Conservation (phyloP, 2,329 filamentous ascomycete species). For the Sphaceloma murrayae region DNA sequence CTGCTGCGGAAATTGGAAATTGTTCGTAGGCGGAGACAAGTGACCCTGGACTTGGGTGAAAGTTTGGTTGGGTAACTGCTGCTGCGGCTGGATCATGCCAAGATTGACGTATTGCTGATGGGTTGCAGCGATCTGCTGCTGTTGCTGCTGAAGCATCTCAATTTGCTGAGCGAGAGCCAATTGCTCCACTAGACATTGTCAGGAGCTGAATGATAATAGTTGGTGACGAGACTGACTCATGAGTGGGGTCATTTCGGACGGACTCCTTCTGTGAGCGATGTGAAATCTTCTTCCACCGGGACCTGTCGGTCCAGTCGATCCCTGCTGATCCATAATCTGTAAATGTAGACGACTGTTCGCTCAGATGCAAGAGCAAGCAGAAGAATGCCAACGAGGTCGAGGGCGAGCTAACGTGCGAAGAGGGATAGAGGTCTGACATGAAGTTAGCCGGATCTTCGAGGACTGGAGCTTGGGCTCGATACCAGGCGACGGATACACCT, state of each 20-base stretch:
- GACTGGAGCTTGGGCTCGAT: too few relatives aligned
- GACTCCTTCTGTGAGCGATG: slow-evolving; percentile 93
- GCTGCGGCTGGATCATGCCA: slow-evolving; percentile 83
- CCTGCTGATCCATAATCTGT: slow-evolving; percentile 40
- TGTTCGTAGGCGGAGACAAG: slow-evolving; percentile 59
- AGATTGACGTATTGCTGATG: slow-evolving; percentile 97
- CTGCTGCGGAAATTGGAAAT: slow-evolving; percentile 80
- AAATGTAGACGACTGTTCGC: slow-evolving; percentile 13
- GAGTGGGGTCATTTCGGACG: slow-evolving; percentile 90
- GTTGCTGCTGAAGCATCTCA: slow-evolving; percentile 91
- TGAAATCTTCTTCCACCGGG: slow-evolving; percentile 83
- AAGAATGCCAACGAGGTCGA: slow-evolving; percentile 6
- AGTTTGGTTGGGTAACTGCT: slow-evolving; percentile 60
- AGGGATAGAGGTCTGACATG: too few relatives aligned
- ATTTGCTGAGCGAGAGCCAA: slow-evolving; percentile 97
- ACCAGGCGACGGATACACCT: slow-evolving; percentile 1
- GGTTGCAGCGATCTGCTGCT: slow-evolving; percentile 92
- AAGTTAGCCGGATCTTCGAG: too few relatives aligned
- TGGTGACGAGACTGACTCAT: slow-evolving; percentile 66
- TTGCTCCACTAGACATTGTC: slow-evolving; percentile 67
- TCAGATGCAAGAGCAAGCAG: slow-evolving; percentile 3
- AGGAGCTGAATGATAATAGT: not conserved
- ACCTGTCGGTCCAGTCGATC: slow-evolving; percentile 46
- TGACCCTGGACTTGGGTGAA: slow-evolving; percentile 72
- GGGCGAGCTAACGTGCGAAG: too few relatives aligned